Evolutionary conservation across 1,284 basidiomycete species (phyloP).

Genomic region (Neonothopanus nambi): DNA sequence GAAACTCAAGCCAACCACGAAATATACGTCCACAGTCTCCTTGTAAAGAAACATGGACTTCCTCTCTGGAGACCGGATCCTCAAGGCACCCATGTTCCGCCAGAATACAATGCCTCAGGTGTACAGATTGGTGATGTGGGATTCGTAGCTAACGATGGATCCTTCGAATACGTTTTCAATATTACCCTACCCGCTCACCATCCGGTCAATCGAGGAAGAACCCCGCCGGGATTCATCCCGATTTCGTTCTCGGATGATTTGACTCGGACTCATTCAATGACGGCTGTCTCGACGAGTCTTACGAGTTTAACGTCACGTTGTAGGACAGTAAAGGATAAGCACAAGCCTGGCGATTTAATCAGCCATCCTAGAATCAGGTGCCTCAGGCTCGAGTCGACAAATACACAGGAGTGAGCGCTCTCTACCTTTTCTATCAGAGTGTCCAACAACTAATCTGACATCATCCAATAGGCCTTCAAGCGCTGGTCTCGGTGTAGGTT

Average conservation of each 20-base stretch:
- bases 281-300: no score
- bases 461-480: no score
- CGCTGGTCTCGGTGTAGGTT: neutral
- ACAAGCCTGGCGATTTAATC: no score
- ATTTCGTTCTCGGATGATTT: neutral
- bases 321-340: no score
- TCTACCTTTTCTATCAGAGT: no score
- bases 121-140: neutral
- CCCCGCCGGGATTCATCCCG: conserved; percentile 3
- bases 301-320: no score
- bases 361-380: no score
- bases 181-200: neutral
- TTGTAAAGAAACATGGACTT: conserved; percentile 1
- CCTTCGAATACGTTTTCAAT: conserved; percentile 11
- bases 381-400: no score
- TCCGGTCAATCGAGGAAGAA: conserved; percentile 1
- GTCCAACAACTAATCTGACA: no score
- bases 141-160: neutral
- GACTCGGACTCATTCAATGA: no score
- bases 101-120: neutral
- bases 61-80: conserved; percentile 5
- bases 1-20: no score
- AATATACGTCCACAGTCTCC: neutral
- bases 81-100: neutral
- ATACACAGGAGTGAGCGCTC: no score